Base-by-base conservation (phyloP, 345 rosid genomes). In the Aegle marmelos region DNA sequence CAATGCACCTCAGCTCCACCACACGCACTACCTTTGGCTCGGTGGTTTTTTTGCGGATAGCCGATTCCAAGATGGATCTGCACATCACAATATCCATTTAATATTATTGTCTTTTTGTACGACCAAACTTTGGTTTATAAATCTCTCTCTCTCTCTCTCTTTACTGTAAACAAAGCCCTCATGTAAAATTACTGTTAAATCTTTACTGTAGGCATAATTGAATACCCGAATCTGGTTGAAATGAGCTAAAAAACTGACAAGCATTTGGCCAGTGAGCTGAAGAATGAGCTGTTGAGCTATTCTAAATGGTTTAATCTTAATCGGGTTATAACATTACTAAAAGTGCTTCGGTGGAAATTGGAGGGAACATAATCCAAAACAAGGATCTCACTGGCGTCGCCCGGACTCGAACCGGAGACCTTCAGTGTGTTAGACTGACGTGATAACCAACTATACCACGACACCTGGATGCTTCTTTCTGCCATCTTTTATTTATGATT, bases 391-490 rank as follows among this genome's bases (percentile, higher is more conserved):
- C 6, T 94, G 91, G 95, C 94, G 85, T 91, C 94, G 87, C 95
- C 95, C 90, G 89, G 92, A 72, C 68, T 94, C 84, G 94, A 94
- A 94, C 90, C 89, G 90, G 90, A 92, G 96, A 90, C 96, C 94
- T 92, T 94, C 92, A 90, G 91, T 90, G 98, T 89, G 97, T 90
- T 91, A 91, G 91, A 92, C 91, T 89, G 93, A 90, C 91, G 94
- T 93, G 93, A 91, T 94, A 93, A 91, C 94, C 97, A 93, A 94
- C 96, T 89, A 90, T 94, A 94, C 97, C 98, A 92, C 91, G 91
- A 92, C 84, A 91, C 98, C 94, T 4, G 4, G 5, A 2, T 9
- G 30, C 1, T 21, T 2, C 0, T 2, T 0, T 28, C 0, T 7
- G 7, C 8, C 39, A 14, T 2, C 39, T 6, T 16, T 1, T 0